Conservation (phyloP, 768 basidiomycete species). For the Trametes cingulata region DNA sequence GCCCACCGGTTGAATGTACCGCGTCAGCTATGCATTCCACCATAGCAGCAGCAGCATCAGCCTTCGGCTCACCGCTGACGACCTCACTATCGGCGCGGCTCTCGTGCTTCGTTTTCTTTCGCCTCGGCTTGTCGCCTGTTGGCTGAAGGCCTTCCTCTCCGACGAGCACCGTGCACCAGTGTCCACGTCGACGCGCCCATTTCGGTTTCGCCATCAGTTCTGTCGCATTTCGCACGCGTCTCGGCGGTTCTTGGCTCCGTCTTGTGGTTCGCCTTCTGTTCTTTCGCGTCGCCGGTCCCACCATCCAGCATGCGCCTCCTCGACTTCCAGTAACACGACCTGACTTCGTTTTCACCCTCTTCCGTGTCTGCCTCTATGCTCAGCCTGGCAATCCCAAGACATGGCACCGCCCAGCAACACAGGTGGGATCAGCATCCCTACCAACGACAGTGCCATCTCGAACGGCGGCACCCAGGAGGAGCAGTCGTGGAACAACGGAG, state of each 20-base stretch:
- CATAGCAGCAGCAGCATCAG: conserved; percentile 21
- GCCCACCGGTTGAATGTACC: conserved; percentile 5
- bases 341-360: conserved; percentile 38
- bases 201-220: conserved; percentile 11
- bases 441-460: conserved; percentile 44
- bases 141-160: conserved; percentile 32
- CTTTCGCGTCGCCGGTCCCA: conserved; percentile 26
- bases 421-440: conserved; percentile 70
- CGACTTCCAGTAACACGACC: conserved; percentile 39
- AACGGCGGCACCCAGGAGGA: conserved; percentile 60
- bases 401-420: conserved; percentile 59
- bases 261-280: conserved; percentile 19
- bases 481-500: conserved; percentile 49
- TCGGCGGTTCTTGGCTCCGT: conserved; percentile 11
- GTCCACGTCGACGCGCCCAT: conserved; percentile 18
- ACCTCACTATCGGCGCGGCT: conserved; percentile 14
- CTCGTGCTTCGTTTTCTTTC: conserved; percentile 4
- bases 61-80: conserved; percentile 29
- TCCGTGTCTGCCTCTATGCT: conserved; percentile 40
- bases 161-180: conserved; percentile 5
- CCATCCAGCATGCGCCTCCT: conserved; percentile 26
- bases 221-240: conserved; percentile 12
- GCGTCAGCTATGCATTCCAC: conserved; percentile 12
- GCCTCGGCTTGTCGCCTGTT: conserved; percentile 24
- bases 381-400: conserved; percentile 87